A percentile compares a stretch with the other conserved stretches of the same genome.
These are phyloP conservation scores for Pseudocercospora musae DNA, from an alignment of 2,329 filamentous ascomycete species.

Conservation along the genomic window DNA sequence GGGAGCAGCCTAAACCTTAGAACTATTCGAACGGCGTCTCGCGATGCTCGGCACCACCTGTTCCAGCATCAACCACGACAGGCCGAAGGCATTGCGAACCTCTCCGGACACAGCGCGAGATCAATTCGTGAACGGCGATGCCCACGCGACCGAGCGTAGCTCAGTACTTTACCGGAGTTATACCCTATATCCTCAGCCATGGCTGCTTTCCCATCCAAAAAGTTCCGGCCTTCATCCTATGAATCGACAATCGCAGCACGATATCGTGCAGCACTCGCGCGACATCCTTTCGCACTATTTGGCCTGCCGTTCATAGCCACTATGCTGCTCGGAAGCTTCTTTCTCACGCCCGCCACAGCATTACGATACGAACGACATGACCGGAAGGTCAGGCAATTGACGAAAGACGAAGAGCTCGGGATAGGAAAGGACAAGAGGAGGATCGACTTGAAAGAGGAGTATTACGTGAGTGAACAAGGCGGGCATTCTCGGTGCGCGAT, in stretches of 20 bases:
- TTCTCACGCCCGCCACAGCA: conserved; percentile 89
- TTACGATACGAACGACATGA: conserved; percentile 92
- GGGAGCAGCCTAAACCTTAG: not conserved
- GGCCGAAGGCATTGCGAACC: not conserved
- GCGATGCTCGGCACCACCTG: not conserved
- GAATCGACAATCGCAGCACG: conserved; percentile 66
- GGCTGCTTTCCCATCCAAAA: conserved; percentile 37
- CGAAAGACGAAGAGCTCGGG: conserved; percentile 79
- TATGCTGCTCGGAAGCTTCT: conserved; percentile 89
- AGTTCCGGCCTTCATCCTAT: conserved; percentile 64
- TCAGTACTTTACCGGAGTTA: not conserved
- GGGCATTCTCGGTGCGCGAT: conserved; percentile 22
- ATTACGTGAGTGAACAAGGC: conserved; percentile 62
- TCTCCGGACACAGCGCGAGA: not conserved
- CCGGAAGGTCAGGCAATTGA: conserved; percentile 79
- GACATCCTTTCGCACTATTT: conserved; percentile 86
- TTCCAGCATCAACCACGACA: not conserved
- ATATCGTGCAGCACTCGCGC: conserved; percentile 72
- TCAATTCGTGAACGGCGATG: not conserved
- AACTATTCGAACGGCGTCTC: not conserved
- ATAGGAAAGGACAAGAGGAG: conserved; percentile 68
- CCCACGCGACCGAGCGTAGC: not conserved
- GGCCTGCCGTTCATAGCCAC: conserved; percentile 88
- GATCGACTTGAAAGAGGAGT: conserved; percentile 80
- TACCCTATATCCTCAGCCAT: conserved; percentile 19